phyloP scores from a whole-genome alignment of 1,139 yeast genomes.

The Zygosaccharomyces sapae region DNA sequence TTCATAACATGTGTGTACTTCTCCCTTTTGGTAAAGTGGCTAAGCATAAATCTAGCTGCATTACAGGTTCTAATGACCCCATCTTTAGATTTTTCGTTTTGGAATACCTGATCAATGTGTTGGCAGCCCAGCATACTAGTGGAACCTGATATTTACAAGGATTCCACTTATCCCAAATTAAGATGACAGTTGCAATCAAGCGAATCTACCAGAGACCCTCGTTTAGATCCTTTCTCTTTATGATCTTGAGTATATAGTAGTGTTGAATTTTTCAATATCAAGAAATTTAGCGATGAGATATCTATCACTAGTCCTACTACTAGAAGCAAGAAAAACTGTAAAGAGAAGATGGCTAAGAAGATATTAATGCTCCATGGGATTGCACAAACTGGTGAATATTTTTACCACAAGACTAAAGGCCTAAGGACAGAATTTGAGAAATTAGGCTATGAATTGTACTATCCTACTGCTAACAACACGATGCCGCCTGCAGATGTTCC shows the following conservation, averaged over 20 bases:
- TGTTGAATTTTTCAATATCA: constrained; percentile 3
- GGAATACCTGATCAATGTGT: constrained; percentile 30
- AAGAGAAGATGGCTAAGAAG: constrained; percentile 26
- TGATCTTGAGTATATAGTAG: not conserved
- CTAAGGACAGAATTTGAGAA: constrained; percentile 61
- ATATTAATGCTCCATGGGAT: constrained; percentile 52
- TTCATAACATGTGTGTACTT: constrained; percentile 24
- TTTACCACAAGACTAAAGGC: constrained; percentile 71
- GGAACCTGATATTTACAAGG: not conserved
- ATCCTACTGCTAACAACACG: constrained; percentile 62
- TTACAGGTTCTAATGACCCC: constrained; percentile 30
- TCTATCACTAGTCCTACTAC: not conserved
- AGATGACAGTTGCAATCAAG: not conserved
- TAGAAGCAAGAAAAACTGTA: not conserved
- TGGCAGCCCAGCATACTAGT: constrained; percentile 22
- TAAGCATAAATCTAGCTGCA: constrained; percentile 27
- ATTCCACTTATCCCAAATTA: not conserved
- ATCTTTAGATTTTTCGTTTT: constrained; percentile 27
- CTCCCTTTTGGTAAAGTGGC: constrained; percentile 23
- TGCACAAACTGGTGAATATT: constrained; percentile 67
- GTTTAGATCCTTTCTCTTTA: not conserved
- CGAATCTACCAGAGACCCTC: not conserved
- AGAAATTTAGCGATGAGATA: constrained; percentile 1
- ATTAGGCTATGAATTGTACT: constrained; percentile 60
- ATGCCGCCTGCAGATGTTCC: constrained; percentile 32